Percentiles rank a stretch among this genome's conserved stretches.
These are phyloP conservation scores for Caulochytrium protostelioides DNA, from an alignment of 371 early-diverging fungal genomes.

Conservation along the genomic window DNA sequence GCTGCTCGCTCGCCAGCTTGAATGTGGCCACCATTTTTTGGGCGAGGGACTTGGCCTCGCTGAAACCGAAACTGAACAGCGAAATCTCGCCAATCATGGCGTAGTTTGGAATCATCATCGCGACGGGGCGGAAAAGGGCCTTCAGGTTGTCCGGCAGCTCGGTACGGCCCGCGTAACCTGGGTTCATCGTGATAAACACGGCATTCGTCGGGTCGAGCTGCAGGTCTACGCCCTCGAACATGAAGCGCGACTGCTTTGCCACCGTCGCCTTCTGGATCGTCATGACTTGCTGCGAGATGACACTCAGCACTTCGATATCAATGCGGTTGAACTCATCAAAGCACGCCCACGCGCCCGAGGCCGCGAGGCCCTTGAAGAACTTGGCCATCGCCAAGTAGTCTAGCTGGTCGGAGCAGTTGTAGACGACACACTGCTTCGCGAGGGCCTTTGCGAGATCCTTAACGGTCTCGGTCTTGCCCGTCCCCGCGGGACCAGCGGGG, in stretches of 20 bases:
- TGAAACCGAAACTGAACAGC: constrained; percentile 35
- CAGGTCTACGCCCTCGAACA: constrained; percentile 35
- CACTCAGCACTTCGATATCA: constrained; percentile 32
- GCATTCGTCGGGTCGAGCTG: constrained; percentile 29
- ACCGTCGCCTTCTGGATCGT: constrained; percentile 33
- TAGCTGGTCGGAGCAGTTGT: constrained; percentile 36
- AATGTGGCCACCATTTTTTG: constrained; percentile 41
- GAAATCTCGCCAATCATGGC: constrained; percentile 38
- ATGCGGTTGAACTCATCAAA: constrained; percentile 42
- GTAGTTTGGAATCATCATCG: constrained; percentile 44
- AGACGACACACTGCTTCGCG: constrained; percentile 39
- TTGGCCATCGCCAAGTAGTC: constrained; percentile 39
- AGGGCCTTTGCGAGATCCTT: constrained; percentile 36
- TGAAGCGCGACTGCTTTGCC: constrained; percentile 20
- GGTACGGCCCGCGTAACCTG: constrained; percentile 41
- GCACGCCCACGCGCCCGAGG: constrained; percentile 35
- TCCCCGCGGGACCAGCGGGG: constrained; percentile 35
- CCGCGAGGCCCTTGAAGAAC: constrained; percentile 33
- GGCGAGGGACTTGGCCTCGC: constrained; percentile 26
- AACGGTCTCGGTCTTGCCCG: constrained; percentile 36
- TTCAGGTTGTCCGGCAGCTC: constrained; percentile 39
- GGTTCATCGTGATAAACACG: constrained; percentile 44
- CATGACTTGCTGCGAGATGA: constrained; percentile 35
- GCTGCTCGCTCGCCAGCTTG: constrained; percentile 32
- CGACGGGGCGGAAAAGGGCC: constrained; percentile 34